Evolutionary conservation across 495 filamentous ascomycete genomes (phyloP), one percentile per base, ranked within the genome.

Genomic region (Xylaria sp.): DNA sequence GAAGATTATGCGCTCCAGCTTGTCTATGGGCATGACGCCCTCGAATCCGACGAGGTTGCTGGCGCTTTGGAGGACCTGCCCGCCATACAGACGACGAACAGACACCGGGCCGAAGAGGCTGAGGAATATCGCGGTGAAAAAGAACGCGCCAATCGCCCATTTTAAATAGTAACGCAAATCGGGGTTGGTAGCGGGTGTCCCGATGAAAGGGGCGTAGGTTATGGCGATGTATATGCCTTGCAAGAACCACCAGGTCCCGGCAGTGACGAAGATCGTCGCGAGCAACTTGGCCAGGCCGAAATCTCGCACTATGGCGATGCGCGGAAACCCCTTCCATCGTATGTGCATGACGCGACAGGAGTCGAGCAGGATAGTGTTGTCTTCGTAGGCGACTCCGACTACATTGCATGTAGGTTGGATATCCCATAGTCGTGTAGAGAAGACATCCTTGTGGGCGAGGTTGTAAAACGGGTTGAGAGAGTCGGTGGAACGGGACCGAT

Each of bases 391-490:
- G 71, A 14, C 78, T 59, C 41, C 46, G 24, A 59, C 57, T n/a
- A 59, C 19, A 33, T 37, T 37, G 21, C 57, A 59, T 11, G 57
- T 59, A 15, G 84, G 84, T 33, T 80, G 72, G 59, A 86, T 83
- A 67, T 86, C 83, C 84, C 83, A 86, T 12, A 85, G 80, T 15
- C 76, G 74, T 12, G 71, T 70, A 14, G 57, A 59, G 31, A 59
- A 59, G 12, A 37, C 57, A 21, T 59, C 57, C 31, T 21, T 37
- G 17, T 37, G 57, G 0, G 33, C 33, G 57, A 59, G 29, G 17
- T 37, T 37, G 31, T 70, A 71, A 69, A 70, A 84, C 5, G 73
- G 71, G 66, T 85, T 82, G 35, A 80, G 66, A 53, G 80, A 73
- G 50, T 67, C 67, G 21, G 68, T 61, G 65, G 61, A 6, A 68